Evolutionary conservation across 2,329 filamentous ascomycete species (phyloP), one percentile per base, ranked within the genome.

Genomic region (Xylaria hypoxylon): DNA sequence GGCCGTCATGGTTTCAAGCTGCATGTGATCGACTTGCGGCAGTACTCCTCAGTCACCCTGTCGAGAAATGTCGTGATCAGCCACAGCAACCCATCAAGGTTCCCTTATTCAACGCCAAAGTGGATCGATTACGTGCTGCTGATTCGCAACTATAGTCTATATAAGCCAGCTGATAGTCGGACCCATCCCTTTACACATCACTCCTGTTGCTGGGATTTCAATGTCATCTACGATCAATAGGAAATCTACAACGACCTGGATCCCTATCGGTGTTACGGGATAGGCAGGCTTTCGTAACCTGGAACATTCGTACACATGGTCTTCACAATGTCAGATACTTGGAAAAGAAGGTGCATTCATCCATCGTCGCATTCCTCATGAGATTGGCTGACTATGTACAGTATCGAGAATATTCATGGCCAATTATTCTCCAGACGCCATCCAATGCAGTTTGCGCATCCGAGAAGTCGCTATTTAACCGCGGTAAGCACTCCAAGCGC

Each of bases 401-500:
- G 48, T 62, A 59, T 65, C 13, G 47, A 48, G 48, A 62, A 65
- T 47, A 26, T 56, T 57, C 48, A 51, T 51, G 22, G n/a, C 48
- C 53, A 45, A 59, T 33, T 59, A 33, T 50, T 51, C 33, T 65
- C 44, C 59, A 59, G 58, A 45, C 59, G 47, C 59, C 57, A 24
- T 58, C 40, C 59, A 53, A 64, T 66, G 56, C 59, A 57, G 4
- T 35, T 53, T 28, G 26, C 35, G 24, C 44, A 52, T 38, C 50
- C 33, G 17, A 42, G 11, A 40, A n/a, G 15, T 56, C 8, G 35
- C 44, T 5, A 5, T 19, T 55, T 71, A 69, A 26, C 31, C n/a
- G 40, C 80, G 80, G 76, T 80, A 82, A 31, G 71, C 62, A 53
- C 72, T 70, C 78, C 77, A 83, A 67, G 76, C 75, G 67, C 76